Conservation (phyloP, 2,329 filamentous ascomycete genomes). For the Paecilomyces dactylethromorphus region DNA sequence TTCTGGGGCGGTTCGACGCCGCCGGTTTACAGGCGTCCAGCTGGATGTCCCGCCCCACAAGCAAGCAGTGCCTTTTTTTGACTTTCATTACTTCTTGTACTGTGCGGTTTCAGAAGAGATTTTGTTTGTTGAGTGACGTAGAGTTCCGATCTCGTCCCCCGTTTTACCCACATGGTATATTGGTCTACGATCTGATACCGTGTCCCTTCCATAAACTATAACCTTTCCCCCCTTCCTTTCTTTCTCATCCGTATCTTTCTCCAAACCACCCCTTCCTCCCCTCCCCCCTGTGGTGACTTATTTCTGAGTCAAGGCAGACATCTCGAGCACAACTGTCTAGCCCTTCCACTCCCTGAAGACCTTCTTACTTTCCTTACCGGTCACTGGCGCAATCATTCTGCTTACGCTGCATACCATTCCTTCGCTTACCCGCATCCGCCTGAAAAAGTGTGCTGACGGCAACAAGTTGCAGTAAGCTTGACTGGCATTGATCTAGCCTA, state of each 20-base stretch:
- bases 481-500: not conserved
- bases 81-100: not conserved
- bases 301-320: not conserved
- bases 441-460: not conserved
- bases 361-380: not conserved
- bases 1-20: not conserved
- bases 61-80: not conserved
- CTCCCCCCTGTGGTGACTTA: not conserved
- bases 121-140: not conserved
- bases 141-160: not conserved
- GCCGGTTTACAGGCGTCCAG: not conserved
- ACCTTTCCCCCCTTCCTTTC: not conserved
- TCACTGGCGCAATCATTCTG: not conserved
- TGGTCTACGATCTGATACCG: constrained; percentile 1
- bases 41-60: not conserved
- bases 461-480: not conserved
- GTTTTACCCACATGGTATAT: not conserved
- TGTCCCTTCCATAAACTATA: not conserved
- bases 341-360: not conserved
- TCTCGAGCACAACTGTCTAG: not conserved
- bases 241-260: not conserved
- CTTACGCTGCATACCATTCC: not conserved
- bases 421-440: not conserved
- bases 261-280: not conserved
- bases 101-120: not conserved